These are phyloP conservation scores for Alternaria dauci DNA, from an alignment of 2,329 filamentous ascomycete species.

Conservation along the genomic window DNA sequence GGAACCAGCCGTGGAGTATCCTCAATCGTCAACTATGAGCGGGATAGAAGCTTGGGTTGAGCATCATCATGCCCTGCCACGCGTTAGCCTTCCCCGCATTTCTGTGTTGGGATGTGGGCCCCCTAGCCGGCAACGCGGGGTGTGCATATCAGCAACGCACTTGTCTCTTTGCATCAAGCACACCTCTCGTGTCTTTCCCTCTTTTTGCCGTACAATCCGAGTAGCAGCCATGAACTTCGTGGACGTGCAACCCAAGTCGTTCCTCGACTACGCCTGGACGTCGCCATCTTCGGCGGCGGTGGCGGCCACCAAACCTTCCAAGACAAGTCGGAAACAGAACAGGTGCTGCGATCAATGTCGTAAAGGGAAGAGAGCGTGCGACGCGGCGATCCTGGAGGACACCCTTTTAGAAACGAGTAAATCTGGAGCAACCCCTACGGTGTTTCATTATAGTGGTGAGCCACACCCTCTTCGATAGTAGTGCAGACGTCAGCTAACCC, in stretches of 20 bases:
- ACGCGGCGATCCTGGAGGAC: slow-evolving; percentile 51
- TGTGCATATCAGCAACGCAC: slow-evolving; percentile 38
- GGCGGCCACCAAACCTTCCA: slow-evolving; percentile 37
- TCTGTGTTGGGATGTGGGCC: slow-evolving; percentile 29
- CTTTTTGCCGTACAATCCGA: slow-evolving; percentile 39
- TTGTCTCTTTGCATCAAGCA: slow-evolving; percentile 16
- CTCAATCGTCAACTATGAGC: neutral
- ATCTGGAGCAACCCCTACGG: slow-evolving; percentile 31
- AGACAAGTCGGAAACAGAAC: slow-evolving; percentile 52
- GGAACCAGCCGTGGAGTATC: neutral
- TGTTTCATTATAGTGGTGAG: slow-evolving; percentile 50
- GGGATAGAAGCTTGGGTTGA: slow-evolving; percentile 6
- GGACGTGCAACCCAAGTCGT: slow-evolving; percentile 47
- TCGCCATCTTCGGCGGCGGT: slow-evolving; percentile 37
- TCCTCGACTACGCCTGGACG: slow-evolving; percentile 50
- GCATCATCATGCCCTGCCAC: slow-evolving; percentile 16
- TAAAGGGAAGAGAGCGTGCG: slow-evolving; percentile 57
- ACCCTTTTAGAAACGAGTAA: slow-evolving; percentile 39
- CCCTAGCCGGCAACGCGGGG: slow-evolving; percentile 36
- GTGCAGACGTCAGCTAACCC: slow-evolving; percentile 25
- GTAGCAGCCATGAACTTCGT: slow-evolving; percentile 47
- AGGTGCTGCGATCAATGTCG: slow-evolving; percentile 59
- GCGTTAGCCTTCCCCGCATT: slow-evolving; percentile 42
- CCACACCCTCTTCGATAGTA: slow-evolving; percentile 4
- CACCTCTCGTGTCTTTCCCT: slow-evolving; percentile 36